Conservation (phyloP, 768 basidiomycete species). For the Lactarius vividus region DNA sequence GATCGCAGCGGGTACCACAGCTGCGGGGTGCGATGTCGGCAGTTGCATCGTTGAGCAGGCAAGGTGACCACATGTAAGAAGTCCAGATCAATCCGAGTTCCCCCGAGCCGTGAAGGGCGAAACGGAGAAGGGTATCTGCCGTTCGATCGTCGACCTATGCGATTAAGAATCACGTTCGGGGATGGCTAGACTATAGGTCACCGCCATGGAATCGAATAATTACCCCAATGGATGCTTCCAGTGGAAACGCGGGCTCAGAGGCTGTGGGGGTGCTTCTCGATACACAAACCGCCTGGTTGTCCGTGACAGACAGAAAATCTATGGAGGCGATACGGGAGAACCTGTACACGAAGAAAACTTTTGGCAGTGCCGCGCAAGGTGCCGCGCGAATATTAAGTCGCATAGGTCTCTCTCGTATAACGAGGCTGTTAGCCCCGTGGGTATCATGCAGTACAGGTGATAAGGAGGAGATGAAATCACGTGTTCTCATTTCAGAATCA, state of each 20-base stretch:
- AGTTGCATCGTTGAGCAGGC: background rate
- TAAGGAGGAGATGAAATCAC: background rate
- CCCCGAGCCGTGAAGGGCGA: background rate
- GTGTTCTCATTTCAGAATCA: background rate
- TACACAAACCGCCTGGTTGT: background rate
- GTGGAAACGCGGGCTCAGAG: background rate
- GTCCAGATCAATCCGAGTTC: background rate
- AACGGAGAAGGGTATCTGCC: background rate
- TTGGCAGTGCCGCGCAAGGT: background rate
- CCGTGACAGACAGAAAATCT: background rate
- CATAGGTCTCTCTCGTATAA: background rate
- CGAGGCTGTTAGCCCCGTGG: background rate
- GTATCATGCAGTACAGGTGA: background rate
- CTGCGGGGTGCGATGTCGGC: background rate
- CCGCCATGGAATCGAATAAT: background rate
- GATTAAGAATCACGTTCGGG: background rate
- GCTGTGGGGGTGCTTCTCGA: background rate
- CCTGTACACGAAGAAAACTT: background rate
- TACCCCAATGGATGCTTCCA: background rate
- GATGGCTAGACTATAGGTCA: background rate
- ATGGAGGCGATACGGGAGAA: background rate
- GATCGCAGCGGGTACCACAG: background rate
- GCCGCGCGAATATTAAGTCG: background rate
- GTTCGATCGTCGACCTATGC: background rate
- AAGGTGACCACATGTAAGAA: background rate